These are phyloP conservation scores for Dactylis glomerata DNA, from an alignment of 176 grass and related monocot genomes.

Conservation along the genomic window DNA sequence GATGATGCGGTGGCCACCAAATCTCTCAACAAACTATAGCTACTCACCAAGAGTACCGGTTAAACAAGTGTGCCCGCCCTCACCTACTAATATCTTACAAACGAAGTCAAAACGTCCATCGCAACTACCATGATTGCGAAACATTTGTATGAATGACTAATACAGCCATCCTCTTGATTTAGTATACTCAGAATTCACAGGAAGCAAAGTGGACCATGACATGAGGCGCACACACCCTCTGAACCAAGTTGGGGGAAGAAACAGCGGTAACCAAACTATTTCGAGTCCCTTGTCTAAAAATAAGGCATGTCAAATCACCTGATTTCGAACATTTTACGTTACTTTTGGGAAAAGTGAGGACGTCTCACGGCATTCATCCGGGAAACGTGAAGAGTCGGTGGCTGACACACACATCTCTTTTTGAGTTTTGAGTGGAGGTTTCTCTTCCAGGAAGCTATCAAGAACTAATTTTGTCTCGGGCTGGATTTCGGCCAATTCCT, in stretches of 20 bases:
- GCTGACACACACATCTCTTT: neutral
- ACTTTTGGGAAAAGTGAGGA: neutral
- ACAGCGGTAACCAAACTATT: neutral
- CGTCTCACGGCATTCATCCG: neutral
- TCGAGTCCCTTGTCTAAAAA: neutral
- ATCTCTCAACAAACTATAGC: slow-evolving; percentile 18
- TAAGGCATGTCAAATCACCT: neutral
- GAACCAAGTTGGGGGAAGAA: neutral
- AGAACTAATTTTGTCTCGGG: neutral
- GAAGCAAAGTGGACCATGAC: neutral
- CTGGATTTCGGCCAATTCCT: neutral
- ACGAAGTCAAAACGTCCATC: slow-evolving; percentile 39
- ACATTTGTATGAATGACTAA: slow-evolving; percentile 32
- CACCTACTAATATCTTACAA: slow-evolving; percentile 12
- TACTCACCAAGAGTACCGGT: neutral
- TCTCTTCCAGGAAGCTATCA: neutral
- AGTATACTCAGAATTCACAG: neutral
- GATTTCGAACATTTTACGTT: neutral
- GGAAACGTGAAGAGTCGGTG: neutral
- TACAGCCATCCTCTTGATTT: slow-evolving; percentile 9
- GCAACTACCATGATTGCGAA: slow-evolving; percentile 44
- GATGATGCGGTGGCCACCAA: slow-evolving; percentile 6
- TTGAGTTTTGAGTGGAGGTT: neutral
- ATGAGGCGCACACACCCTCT: neutral
- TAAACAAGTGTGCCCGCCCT: slow-evolving; percentile 16